Base-by-base conservation (phyloP, 2,329 filamentous ascomycete genomes). In the Aureobasidium sp. region DNA sequence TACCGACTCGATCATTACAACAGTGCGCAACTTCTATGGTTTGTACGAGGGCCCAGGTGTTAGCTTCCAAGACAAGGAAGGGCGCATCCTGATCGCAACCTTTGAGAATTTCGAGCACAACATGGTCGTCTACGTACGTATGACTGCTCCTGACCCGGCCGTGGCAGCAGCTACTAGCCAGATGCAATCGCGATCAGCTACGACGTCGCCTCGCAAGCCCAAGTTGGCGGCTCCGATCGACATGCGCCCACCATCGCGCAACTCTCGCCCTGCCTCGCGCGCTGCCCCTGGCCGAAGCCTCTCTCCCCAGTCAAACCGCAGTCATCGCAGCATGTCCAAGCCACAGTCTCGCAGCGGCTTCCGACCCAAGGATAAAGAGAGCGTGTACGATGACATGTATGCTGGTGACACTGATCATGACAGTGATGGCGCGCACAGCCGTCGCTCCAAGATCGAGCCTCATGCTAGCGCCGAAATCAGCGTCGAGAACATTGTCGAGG, bases 21-120 rank as follows among this genome's bases (percentile, higher is more conserved):
- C 94, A 1, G 93, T 97, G 71, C 97, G 96, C 82, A 97, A 97
- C 80, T 97, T 97, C 78, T 97, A 96, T 73, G 94, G 94, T 64
- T 83, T 99, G 67, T 97, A 97, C 74, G 90, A 93, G 67, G 86
- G 76, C 53, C 68, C 87, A 72, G 92, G 94, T 67, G 88, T 99
- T 71, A 96, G 91, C 77, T 97, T 99, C 71, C 93, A 97, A 77
- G 93, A 97, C 74, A 85, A 90, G 66, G 81, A 88, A 69, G 91
- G 90, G 70, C 93, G 89, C 70, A 96, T 89, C 64, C 85, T 99
- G 71, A 97, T 99, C 75, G 91, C 93, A 66, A 86, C 91, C 64
- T 97, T 96, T 75, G 93, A 97, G 76, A 99, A 99, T 79, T 91
- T 99, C 72, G 83, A 83, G 68, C 86, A 96, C 75, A 88, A 92